Conservation (phyloP, 1,284 basidiomycete species). For the Irpex sp. region DNA sequence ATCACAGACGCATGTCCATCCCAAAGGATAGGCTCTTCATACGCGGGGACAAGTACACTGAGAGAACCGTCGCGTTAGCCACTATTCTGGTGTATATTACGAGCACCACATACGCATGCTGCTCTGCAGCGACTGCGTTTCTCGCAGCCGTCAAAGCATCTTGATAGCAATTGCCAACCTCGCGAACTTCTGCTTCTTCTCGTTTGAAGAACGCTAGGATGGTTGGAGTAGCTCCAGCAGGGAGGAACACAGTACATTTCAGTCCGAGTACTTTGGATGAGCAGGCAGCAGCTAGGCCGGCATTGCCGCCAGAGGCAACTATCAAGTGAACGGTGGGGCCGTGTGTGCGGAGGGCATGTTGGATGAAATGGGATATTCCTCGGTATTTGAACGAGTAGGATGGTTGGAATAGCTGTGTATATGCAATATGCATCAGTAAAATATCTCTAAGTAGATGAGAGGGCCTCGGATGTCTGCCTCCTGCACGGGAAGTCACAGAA, state of each 20-base stretch:
- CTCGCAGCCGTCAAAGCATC: slow-evolving; percentile 48
- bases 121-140: slow-evolving; percentile 35
- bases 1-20: slow-evolving; percentile 70
- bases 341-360: slow-evolving; percentile 41
- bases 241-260: slow-evolving; percentile 62
- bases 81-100: too few relatives aligned
- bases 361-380: slow-evolving; percentile 58
- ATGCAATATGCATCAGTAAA: too few relatives aligned
- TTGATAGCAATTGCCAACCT: slow-evolving; percentile 50
- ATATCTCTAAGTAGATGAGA: too few relatives aligned
- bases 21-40: slow-evolving; percentile 64
- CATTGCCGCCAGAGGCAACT: slow-evolving; percentile 71
- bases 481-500: too few relatives aligned
- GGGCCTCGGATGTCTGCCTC: too few relatives aligned
- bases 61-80: not conserved
- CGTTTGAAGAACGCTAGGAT: slow-evolving; percentile 45
- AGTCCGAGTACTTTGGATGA: slow-evolving; percentile 49
- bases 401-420: slow-evolving; percentile 58
- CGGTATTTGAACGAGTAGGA: slow-evolving; percentile 73
- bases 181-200: slow-evolving; percentile 50
- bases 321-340: slow-evolving; percentile 54
- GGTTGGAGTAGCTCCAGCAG: slow-evolving; percentile 40
- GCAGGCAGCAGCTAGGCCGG: slow-evolving; percentile 62
- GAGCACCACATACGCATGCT: slow-evolving; percentile 43
- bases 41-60: slow-evolving; percentile 63